Base-by-base conservation (phyloP, 2,329 filamentous ascomycete species). In the Sclerotinia spermophila region DNA sequence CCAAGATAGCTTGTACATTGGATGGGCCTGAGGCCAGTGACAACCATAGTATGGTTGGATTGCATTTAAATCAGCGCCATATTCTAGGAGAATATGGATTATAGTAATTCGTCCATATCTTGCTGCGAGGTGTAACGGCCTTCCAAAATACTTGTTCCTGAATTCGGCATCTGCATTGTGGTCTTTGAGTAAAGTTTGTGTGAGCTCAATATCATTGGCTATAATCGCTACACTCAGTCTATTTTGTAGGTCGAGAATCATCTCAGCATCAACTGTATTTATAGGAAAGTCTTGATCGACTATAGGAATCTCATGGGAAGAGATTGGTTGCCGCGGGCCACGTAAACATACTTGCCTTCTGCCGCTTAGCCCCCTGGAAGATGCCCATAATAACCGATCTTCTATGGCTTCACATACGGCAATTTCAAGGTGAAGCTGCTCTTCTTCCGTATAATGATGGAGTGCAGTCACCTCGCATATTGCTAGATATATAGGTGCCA, bases 121-220 rank as follows among this genome's bases (percentile, higher is more conserved):
- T 62, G 60, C 40, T 48, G 42, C 60, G 60, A 62, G 60, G 33
- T 62, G 42, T 17, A 62, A 45, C 15, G 60, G 60, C 24, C 42
- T 21, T 13, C 60, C 38, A 19, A 62, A 62, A 44, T 35, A 62
- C 24, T 48, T 24, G 44, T 62, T 62, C 15, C 44, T 30, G 19
- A 27, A 62, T 21, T 62, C 40, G 19, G 60, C 60, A 45, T 45
- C n/a, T 3, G 44, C 15, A n/a, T 42, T 3, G 21, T 21, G 30
- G 48, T 2, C 24, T 10, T 62, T n/a, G 48, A 62, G n/a, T n/a
- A 62, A 30, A 3, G 21, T 13, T 62, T 45, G 15, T 48, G 48
- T 13, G 35, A 27, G 33, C 33, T 40, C 35, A 33, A 48, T 6
- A 10, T 48, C 40, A 24, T 62, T 30, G 40, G 60, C 60, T 21